A percentile compares a stretch with the other conserved stretches of the same genome.
These are phyloP conservation scores for Daedalea quercina DNA, from an alignment of 768 basidiomycete genomes.

Conservation along the genomic window DNA sequence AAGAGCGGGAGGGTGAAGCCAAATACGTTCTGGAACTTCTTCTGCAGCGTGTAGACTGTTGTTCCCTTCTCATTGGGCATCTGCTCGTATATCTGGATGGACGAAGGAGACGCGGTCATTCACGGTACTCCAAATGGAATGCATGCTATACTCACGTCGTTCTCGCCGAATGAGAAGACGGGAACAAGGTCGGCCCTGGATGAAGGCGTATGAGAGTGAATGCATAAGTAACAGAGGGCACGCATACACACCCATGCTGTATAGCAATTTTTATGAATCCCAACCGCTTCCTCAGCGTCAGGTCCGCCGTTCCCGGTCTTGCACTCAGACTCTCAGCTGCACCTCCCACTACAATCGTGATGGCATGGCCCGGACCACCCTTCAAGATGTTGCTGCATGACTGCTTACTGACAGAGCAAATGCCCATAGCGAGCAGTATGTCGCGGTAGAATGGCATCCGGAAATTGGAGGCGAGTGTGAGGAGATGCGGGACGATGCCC, in stretches of 20 bases:
- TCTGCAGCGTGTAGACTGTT: constrained; percentile 77
- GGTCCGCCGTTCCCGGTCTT: constrained; percentile 92
- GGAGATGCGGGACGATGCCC: constrained; percentile 86
- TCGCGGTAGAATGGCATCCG: constrained; percentile 91
- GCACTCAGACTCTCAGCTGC: constrained; percentile 93
- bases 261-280: constrained; percentile 96
- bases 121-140: not conserved
- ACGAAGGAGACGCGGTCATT: not conserved
- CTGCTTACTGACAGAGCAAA: constrained; percentile 87
- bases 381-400: constrained; percentile 85
- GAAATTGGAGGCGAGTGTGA: constrained; percentile 90
- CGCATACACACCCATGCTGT: constrained; percentile 63
- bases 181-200: constrained; percentile 89
- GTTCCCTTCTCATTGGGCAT: constrained; percentile 95
- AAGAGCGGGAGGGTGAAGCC: constrained; percentile 98
- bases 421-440: constrained; percentile 76
- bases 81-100: constrained; percentile 86
- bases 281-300: constrained; percentile 76
- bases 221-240: not conserved
- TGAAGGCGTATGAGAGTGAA: constrained; percentile 1
- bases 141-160: constrained; percentile 62
- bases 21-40: constrained; percentile 85
- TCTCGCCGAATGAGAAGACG: constrained; percentile 98
- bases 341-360: constrained; percentile 95
- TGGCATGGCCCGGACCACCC: constrained; percentile 42